phyloP scores from a whole-genome alignment of 2,329 filamentous ascomycete species.

The Fusarium sp. region DNA sequence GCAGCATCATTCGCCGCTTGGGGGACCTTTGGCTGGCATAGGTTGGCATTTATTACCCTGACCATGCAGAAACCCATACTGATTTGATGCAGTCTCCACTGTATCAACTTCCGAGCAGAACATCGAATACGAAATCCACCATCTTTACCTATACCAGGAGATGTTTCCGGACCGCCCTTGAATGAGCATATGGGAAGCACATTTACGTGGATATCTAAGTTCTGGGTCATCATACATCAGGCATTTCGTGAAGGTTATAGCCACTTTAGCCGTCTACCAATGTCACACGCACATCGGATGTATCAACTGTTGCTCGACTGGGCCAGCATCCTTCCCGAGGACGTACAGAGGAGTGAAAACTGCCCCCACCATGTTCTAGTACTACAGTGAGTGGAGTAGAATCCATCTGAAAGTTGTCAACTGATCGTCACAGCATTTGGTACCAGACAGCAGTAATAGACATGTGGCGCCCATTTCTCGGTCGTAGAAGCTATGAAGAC shows the following conservation, averaged over 20 bases:
- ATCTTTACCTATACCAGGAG: conserved; percentile 14
- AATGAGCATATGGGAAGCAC: neutral
- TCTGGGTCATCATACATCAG: conserved; percentile 1
- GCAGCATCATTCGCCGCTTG: conserved; percentile 15
- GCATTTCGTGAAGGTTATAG: neutral
- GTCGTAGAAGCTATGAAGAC: accelerated
- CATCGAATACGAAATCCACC: neutral
- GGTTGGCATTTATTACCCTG: neutral
- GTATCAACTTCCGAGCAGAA: neutral
- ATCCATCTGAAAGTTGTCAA: accelerated
- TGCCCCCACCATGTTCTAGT: conserved; percentile 13
- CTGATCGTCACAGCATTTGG: neutral
- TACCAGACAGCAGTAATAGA: conserved; percentile 15
- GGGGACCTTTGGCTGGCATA: conserved; percentile 18
- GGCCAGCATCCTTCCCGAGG: neutral
- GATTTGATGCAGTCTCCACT: neutral
- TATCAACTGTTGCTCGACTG: conserved; percentile 9
- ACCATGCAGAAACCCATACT: accelerated
- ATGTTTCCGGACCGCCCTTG: neutral
- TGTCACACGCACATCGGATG: conserved; percentile 1
- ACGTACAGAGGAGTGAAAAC: neutral
- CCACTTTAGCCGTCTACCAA: neutral
- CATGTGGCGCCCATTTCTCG: conserved; percentile 5
- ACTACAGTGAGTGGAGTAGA: neutral
- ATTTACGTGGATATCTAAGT: conserved; percentile 14